phyloP scores from a whole-genome alignment of 192 early-diverging fungal species.

The Chytriomyces confervae region DNA sequence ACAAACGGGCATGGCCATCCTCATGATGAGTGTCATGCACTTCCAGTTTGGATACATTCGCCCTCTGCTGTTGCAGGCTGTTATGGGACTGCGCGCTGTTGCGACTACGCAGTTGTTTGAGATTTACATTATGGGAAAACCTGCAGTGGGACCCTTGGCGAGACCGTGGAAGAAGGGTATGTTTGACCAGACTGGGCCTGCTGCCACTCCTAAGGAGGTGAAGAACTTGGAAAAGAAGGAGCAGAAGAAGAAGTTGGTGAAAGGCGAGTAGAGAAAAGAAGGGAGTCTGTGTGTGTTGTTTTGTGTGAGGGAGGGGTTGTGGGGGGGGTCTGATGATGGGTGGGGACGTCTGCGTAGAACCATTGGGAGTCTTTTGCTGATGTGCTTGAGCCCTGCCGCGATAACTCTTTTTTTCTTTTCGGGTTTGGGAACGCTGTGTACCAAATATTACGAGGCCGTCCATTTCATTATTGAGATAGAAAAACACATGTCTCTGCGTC shows the following conservation, averaged over 20 bases:
- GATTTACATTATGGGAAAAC: conserved; percentile 78
- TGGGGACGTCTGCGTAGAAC: background rate
- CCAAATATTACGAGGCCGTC: too few species aligned
- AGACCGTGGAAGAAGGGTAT: conserved; percentile 86
- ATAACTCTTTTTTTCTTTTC: too few species aligned
- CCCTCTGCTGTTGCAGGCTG: conserved; percentile 85
- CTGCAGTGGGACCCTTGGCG: conserved; percentile 76
- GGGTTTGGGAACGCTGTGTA: too few species aligned
- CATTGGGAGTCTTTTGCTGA: too few species aligned
- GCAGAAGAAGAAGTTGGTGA: conserved; percentile 59
- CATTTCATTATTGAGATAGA: too few species aligned
- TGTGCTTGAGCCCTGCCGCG: too few species aligned
- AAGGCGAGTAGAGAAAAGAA: conserved; percentile 31
- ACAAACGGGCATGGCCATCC: conserved; percentile 71
- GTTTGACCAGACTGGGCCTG: conserved; percentile 57
- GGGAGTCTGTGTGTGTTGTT: background rate
- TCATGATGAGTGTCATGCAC: conserved; percentile 79
- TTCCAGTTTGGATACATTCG: conserved; percentile 88
- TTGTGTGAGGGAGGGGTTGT: background rate
- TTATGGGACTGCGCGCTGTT: conserved; percentile 77
- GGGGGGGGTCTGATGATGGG: background rate
- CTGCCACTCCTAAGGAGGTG: conserved; percentile 52
- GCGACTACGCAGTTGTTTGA: conserved; percentile 74
- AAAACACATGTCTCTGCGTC: too few species aligned
- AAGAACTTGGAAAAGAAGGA: conserved; percentile 57